Base-by-base conservation (phyloP, 208 protist species). In the Crithidia thermophila region DNA sequence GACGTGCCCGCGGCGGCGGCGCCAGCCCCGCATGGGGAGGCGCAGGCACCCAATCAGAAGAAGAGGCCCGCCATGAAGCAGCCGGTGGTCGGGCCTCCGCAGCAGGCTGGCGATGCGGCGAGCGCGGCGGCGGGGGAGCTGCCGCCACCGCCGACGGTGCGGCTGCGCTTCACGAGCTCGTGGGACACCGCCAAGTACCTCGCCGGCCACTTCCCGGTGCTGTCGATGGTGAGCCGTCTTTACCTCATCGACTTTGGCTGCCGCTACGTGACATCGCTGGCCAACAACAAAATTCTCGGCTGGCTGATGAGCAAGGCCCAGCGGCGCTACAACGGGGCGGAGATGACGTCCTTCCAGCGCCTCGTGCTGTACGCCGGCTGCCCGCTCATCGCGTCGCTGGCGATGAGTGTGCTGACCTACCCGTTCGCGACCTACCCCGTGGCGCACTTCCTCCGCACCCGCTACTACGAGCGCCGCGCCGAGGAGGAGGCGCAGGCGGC, bases 381-480 rank as follows among this genome's bases (percentile, higher is more conserved):
- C 60, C 77, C 77, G 42, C 65, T 76, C 14, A 5, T 72, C 10
- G 60, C 72, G 6, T 78, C 70, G 21, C 45, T 82, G 18, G 28
- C 28, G 23, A 36, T 63, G n/a, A 46, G 42, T 49, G 18, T 62
- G 37, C 10, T 82, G 31, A 82, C 77, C 11, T 77, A 77, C 28
- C 71, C 71, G 14, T 25, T 78, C 18, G 63, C 64, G 9, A 70
- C 47, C 31, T 78, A 71, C 36, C 53, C 62, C 14, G 56, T 78
- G n/a, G 58, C 56, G 25, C 77, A 82, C 61, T 82, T 82, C 43
- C 42, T 75, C 53, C 64, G 77, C 11, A 30, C 78, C 23, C 69
- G 61, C 20, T 70, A 67, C 50, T 72, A 77, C 67, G 70, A 82
- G 65, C 76, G 76, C 18, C 25, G 57, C 34, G 63, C 37, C n/a